Conservation (phyloP, 768 basidiomycete species). For the Paxillus involutus region DNA sequence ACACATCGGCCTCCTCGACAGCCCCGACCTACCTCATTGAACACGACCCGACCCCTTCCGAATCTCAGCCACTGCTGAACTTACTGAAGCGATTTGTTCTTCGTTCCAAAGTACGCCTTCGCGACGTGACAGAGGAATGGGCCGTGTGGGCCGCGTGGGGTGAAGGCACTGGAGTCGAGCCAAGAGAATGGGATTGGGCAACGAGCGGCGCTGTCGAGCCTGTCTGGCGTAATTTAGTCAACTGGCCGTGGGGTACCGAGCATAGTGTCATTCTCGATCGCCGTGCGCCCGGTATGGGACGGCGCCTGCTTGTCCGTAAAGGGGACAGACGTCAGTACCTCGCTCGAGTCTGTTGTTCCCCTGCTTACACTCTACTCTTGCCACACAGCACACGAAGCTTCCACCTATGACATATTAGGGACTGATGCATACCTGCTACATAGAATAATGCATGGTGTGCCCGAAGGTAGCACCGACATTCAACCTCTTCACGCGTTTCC, state of each 20-base stretch:
- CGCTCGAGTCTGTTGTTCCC: background rate
- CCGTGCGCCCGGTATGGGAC: slow-evolving; percentile 78
- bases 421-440: slow-evolving; percentile 71
- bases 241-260: slow-evolving; percentile 62
- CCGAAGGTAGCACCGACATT: slow-evolving; percentile 84
- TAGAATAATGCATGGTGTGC: slow-evolving; percentile 79
- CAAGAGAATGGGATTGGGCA: slow-evolving; percentile 52
- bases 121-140: slow-evolving; percentile 75
- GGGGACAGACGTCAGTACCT: slow-evolving; percentile 71
- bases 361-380: slow-evolving; percentile 5
- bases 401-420: slow-evolving; percentile 53
- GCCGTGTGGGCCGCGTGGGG: slow-evolving; percentile 87
- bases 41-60: slow-evolving; percentile 62
- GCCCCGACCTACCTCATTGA: slow-evolving; percentile 66
- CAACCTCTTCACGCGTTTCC: slow-evolving; percentile 79
- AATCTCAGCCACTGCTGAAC: slow-evolving; percentile 60
- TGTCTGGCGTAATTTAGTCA: slow-evolving; percentile 50
- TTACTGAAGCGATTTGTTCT: slow-evolving; percentile 83
- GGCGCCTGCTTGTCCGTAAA: slow-evolving; percentile 65
- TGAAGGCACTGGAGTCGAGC: slow-evolving; percentile 39
- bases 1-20: slow-evolving; percentile 51
- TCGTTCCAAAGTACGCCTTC: slow-evolving; percentile 84
- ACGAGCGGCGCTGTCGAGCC: slow-evolving; percentile 79
- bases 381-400: slow-evolving; percentile 49
- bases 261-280: slow-evolving; percentile 57